Evolutionary conservation across 441 rosid genomes (phyloP).

Genomic region (Kokia cookei): DNA sequence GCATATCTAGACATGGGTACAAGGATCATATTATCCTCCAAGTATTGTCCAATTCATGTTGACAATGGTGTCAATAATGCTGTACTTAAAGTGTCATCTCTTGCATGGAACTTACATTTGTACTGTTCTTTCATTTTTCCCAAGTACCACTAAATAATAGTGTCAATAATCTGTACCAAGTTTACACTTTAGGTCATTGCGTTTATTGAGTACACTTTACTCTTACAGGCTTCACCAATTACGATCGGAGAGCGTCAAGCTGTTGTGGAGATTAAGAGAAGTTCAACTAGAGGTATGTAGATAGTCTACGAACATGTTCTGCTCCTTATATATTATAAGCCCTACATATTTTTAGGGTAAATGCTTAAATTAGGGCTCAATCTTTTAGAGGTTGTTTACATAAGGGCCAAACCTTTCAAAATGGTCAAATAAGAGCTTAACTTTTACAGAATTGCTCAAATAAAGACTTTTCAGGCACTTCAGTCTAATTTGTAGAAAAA

Average conservation of each 20-base stretch:
- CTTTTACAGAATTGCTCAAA: no score
- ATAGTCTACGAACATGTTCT: not conserved
- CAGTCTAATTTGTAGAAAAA: no score
- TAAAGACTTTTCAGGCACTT: no score
- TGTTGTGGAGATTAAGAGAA: constrained; percentile 53
- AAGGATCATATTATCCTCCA: no score
- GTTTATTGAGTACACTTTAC: not conserved
- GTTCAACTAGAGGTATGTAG: constrained; percentile 39
- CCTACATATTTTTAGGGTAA: not conserved
- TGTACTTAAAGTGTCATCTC: not conserved
- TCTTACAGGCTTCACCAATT: constrained; percentile 58
- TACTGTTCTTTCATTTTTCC: not conserved
- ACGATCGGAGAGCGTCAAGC: constrained; percentile 38
- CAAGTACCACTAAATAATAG: not conserved
- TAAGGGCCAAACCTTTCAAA: no score
- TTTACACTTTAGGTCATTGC: not conserved
- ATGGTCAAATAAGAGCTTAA: no score
- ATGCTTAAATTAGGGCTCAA: not conserved
- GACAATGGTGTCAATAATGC: not conserved
- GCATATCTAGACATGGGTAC: no score
- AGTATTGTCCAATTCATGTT: no score
- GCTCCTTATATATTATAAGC: not conserved
- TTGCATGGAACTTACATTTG: not conserved
- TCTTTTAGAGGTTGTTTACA: not conserved
- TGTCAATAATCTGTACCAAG: not conserved